Base-by-base conservation (phyloP, 2,329 filamentous ascomycete genomes). In the Fusarium solani-melongenae region DNA sequence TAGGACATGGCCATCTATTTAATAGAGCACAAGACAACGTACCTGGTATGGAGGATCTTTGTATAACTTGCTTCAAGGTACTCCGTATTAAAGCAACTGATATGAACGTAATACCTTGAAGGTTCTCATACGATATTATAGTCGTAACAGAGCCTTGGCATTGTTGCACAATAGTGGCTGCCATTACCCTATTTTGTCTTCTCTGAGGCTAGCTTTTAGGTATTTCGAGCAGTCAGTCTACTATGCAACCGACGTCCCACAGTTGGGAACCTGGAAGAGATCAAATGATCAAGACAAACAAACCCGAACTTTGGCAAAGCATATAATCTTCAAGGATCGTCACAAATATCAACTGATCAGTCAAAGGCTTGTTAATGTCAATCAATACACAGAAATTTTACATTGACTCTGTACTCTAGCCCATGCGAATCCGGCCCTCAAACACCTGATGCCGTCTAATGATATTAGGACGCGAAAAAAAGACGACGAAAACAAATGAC, bases 351-450 rank as follows among this genome's bases (percentile, higher is more conserved):
- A 27, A 15, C 22, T n/a, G 7, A n/a, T n/a, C 17, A n/a, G 41
- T 8, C 10, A 17, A 31, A 20, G 5, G 10, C 20, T 58, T 65
- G 31, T 29, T 57, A 15, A 59, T 63, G 63, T 58, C 55, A 44
- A 53, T 63, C 55, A 44, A 53, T 63, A 57, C 51, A 60, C 62
- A 64, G 12, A 60, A 71, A 39, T 34, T 53, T 44, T 62, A 61
- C 46, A 66, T 55, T 59, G 41, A 58, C 68, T 64, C 38, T 71
- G 70, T 68, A 61, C 56, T 73, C 64, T 74, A 58, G 39, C 51
- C 55, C 49, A 56, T 60, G n/a, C 62, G 29, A 51, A 62, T 36
- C 46, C 49, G 64, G 60, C 33, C 46, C 34, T 62, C 31, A 56
- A 46, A 71, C 64, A 61, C 29, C 51, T 15, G 53, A n/a, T 63